Evolutionary conservation across 257 asterid genomes (phyloP).

Genomic region (Solanum chilense): DNA sequence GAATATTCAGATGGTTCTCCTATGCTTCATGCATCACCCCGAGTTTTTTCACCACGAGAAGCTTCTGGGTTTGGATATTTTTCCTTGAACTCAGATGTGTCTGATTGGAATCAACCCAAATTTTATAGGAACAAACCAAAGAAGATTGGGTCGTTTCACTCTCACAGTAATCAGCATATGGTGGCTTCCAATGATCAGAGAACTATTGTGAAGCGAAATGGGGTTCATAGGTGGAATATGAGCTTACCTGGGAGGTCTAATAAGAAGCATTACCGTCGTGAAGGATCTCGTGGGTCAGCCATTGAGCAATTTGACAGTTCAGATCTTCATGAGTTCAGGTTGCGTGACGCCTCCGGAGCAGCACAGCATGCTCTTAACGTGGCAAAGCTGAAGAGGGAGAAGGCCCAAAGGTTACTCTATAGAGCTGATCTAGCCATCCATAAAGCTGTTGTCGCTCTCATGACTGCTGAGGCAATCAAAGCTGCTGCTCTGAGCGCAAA

Average conservation of each 20-base stretch:
- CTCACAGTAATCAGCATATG: constrained; percentile 24
- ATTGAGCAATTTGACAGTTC: constrained; percentile 27
- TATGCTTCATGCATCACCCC: constrained; percentile 38
- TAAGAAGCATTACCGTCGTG: constrained; percentile 27
- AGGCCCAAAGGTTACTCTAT: constrained; percentile 53
- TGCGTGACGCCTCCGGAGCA: constrained; percentile 61
- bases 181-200: constrained; percentile 30
- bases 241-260: constrained; percentile 38
- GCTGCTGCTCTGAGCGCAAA: constrained; percentile 26
- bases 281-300: constrained; percentile 26
- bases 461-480: constrained; percentile 75
- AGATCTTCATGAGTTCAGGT: constrained; percentile 52
- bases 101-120: constrained; percentile 58
- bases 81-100: constrained; percentile 30
- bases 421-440: constrained; percentile 77
- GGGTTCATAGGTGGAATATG: constrained; percentile 44
- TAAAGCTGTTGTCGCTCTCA: constrained; percentile 66
- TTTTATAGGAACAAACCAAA: constrained; percentile 39
- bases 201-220: constrained; percentile 34
- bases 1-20: constrained; percentile 66
- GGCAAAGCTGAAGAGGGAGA: constrained; percentile 82
- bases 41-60: constrained; percentile 51
- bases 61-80: constrained; percentile 26
- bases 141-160: constrained; percentile 38
- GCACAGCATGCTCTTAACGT: constrained; percentile 43